Conservation (phyloP, 2,329 filamentous ascomycete genomes). For the Cordyceps militaris region DNA sequence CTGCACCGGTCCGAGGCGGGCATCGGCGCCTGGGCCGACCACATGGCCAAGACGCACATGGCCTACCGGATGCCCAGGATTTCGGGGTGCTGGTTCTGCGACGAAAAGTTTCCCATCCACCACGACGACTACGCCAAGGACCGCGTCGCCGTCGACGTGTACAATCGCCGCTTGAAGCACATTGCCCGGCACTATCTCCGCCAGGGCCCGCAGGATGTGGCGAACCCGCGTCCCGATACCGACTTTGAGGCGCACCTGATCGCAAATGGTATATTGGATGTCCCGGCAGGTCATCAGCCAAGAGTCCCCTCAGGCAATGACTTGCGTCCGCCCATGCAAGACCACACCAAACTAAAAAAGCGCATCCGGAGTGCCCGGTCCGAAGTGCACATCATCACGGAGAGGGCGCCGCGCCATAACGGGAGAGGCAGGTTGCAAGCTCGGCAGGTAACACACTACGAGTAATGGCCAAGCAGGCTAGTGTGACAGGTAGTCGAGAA, state of each 20-base stretch:
- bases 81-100: constrained; percentile 46
- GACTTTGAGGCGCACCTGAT: constrained; percentile 32
- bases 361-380: neutral
- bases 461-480: neutral
- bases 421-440: neutral
- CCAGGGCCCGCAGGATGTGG: constrained; percentile 3
- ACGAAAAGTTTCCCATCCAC: constrained; percentile 15
- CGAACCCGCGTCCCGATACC: constrained; percentile 32
- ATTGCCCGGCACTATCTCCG: constrained; percentile 38
- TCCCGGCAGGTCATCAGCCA: neutral
- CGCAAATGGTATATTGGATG: neutral
- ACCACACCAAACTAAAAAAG: neutral
- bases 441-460: neutral
- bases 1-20: constrained; percentile 23
- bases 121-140: constrained; percentile 23
- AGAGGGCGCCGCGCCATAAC: neutral
- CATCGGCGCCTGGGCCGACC: constrained; percentile 37
- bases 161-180: constrained; percentile 38
- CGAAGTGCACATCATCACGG: neutral
- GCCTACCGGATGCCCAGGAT: constrained; percentile 25
- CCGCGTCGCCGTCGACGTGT: neutral
- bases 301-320: neutral
- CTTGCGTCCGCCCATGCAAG: neutral
- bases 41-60: constrained; percentile 35
- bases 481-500: neutral